Evolutionary conservation across 2,329 filamentous ascomycete genomes (phyloP), one percentile per base, ranked within the genome.

Genomic region (Cryphonectria radicalis): DNA sequence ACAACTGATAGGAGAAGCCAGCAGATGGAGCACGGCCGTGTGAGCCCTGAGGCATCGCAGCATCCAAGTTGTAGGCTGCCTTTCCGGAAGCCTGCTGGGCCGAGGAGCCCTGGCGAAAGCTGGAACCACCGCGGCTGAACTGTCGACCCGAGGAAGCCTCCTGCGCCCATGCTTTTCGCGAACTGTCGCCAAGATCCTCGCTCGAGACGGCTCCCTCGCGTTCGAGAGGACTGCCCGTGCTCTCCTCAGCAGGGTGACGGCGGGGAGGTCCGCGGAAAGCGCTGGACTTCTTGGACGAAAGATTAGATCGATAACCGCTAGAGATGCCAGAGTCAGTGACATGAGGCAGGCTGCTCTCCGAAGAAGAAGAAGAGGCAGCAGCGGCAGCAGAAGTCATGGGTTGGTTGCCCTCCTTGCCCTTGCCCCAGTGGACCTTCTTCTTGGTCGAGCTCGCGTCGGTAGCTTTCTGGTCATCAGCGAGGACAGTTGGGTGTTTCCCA

Each of bases 191-290:
- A 14, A 71, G 64, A n/a, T 71, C 50, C 32, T 59, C 32, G 5
- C 55, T 53, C 22, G 32, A 37, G 19, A 22, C 13, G 50, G 32
- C 43, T 5, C 53, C 55, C 10, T 68, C 53, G 1, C 67, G 67
- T 59, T 59, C 64, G 10, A 46, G 70, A 19, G 72, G 72, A 11
- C 72, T 73, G n/a, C 72, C 72, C 8, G 62, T 72, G 70, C 70
- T 72, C 46, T 59, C 40, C 25, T 68, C 68, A 25, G 65, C 70
- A 28, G 72, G 72, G 37, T 72, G 50, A 46, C 70, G 72, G 25
- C 68, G 70, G 40, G 65, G 42, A 40, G 66, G 69, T 50, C 59
- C 64, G 4, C 63, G 57, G 5, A 67, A 64, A 25, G 57, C 60
- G n/a, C 59, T 66, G 6, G 72, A 69, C 14, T 43, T 68, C 17